A percentile compares a stretch with the other conserved stretches of the same genome.
Evolutionary conservation across 257 asterid genomes (phyloP).

Genomic region (Paraleonurus japonicus): DNA sequence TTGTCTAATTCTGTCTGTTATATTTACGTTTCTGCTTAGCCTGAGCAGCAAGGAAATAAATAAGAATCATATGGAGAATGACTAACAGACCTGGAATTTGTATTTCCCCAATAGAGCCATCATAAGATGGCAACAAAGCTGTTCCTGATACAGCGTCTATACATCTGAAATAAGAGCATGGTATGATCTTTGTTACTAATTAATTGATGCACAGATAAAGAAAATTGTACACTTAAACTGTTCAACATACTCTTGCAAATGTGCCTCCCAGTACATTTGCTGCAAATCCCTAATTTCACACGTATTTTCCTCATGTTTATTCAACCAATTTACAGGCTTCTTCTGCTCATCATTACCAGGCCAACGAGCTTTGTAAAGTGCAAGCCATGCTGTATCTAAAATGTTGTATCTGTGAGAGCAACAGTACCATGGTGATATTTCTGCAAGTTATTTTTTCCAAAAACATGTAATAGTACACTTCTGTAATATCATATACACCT

Average conservation of each 20-base stretch:
- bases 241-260: conserved; percentile 67
- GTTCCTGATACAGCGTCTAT: conserved; percentile 81
- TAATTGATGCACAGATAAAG: conserved; percentile 20
- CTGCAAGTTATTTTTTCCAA: conserved; percentile 17
- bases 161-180: conserved; percentile 52
- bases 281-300: conserved; percentile 59
- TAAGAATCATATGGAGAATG: conserved; percentile 11
- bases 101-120: conserved; percentile 64
- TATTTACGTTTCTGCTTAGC: conserved; percentile 1
- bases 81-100: conserved; percentile 56
- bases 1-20: background rate
- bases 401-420: conserved; percentile 40
- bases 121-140: conserved; percentile 69
- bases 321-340: conserved; percentile 34
- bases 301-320: conserved; percentile 34
- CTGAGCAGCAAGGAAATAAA: conserved; percentile 10
- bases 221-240: conserved; percentile 19
- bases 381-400: conserved; percentile 62
- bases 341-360: conserved; percentile 37
- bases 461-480: background rate
- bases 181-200: conserved; percentile 16
- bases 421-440: conserved; percentile 19
- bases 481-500: conserved; percentile 21
- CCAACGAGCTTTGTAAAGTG: conserved; percentile 65
- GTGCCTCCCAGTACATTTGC: conserved; percentile 82